A percentile compares a stretch with the other conserved stretches of the same genome.
Evolutionary conservation across 2,329 filamentous ascomycete genomes (phyloP).

Genomic region (Coniochaeta ligniaria): DNA sequence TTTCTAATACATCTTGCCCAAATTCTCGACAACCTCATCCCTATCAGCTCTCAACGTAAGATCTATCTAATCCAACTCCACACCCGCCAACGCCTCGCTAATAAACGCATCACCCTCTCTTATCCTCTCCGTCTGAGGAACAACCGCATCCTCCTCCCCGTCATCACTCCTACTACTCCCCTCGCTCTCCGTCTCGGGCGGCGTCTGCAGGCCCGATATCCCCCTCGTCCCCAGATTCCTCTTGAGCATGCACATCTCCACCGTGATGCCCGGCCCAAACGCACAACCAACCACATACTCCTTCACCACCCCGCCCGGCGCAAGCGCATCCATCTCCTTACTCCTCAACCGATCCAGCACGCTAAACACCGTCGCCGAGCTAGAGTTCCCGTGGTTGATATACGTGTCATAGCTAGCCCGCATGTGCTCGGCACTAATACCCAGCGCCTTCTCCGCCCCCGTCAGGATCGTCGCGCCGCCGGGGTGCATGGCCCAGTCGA

Average conservation of each 20-base stretch:
- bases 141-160: conserved; percentile 19
- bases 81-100: conserved; percentile 19
- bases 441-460: conserved; percentile 52
- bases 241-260: conserved; percentile 63
- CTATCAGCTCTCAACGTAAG: too few species aligned
- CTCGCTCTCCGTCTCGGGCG: conserved; percentile 48
- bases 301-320: conserved; percentile 38
- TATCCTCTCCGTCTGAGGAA: conserved; percentile 3
- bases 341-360: conserved; percentile 55
- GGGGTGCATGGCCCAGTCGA: conserved; percentile 69
- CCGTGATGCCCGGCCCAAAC: conserved; percentile 61
- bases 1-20: not conserved
- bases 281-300: conserved; percentile 61
- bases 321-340: conserved; percentile 52
- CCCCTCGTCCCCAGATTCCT: conserved; percentile 27
- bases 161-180: conserved; percentile 32
- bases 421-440: conserved; percentile 55
- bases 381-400: conserved; percentile 56
- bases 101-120: conserved; percentile 17
- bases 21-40: not conserved
- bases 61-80: conserved; percentile 20
- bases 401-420: conserved; percentile 65
- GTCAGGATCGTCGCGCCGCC: conserved; percentile 61
- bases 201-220: conserved; percentile 36
- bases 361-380: conserved; percentile 60